Evolutionary conservation across 331 rosid genomes (phyloP), one percentile per base, ranked within the genome.

Genomic region (Cydonia oblonga): DNA sequence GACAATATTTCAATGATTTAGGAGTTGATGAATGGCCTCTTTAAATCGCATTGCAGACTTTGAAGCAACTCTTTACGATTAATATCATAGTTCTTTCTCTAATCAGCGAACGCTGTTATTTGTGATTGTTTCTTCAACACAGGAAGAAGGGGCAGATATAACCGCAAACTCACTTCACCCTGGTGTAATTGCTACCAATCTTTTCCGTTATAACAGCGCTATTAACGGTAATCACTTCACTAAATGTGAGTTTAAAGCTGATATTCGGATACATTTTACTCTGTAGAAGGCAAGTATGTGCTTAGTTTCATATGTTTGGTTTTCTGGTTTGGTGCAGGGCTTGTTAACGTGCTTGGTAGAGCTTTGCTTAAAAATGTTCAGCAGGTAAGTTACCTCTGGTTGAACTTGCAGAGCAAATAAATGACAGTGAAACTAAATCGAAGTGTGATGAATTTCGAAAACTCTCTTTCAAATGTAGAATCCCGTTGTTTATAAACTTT

Each of bases 141-240:
- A 90, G 98, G 95, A 87, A 78, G 96, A 86, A 46, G 85, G 79
- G 30, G 84, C 76, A 70, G 78, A 89, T 52, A 85, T 91, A 73
- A 87, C 92, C 28, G 96, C 92, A 66, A 93, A 93, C 82, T 88
- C 96, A 54, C 96, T 93, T 86, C 98, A 93, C 69, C 98, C 97
- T 4, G 98, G 98, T 78, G 13, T 73, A 78, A 82, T 93, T 49
- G 28, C 49, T 11, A 90, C 98, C 79, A 87, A 90, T 77, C 92
- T 93, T 77, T 87, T 89, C 74, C 97, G 98, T 29, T 59, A 89
- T 66, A 75, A 25, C 77, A 76, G 54, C 73, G n/a, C 75, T 58
- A 2, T 86, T 29, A 71, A 78, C 15, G 86, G 98, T 93, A 35
- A 79, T 51, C 64, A 9, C 64, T 42, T 62, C 66, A 42, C 33